A percentile compares a stretch with the other conserved stretches of the same genome.
Conservation (phyloP, 2,329 filamentous ascomycete species). For the Trichophyton rubrum region DNA sequence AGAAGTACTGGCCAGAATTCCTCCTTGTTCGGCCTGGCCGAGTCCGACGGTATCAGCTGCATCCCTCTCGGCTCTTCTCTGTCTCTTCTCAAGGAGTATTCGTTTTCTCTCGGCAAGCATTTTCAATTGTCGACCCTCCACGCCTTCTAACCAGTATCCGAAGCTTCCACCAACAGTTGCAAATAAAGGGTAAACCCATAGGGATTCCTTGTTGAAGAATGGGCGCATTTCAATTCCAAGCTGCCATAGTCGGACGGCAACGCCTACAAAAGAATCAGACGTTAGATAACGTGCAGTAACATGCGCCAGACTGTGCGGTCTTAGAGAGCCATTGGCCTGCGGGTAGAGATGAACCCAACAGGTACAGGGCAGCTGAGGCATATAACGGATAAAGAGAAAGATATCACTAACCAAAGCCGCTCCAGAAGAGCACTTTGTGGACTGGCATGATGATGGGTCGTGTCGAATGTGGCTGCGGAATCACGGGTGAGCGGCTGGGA, state of each 20-base stretch:
- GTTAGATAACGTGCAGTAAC: slow-evolving; percentile 5
- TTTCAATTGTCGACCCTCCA: slow-evolving; percentile 69
- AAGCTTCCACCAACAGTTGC: slow-evolving; percentile 76
- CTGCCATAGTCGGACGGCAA: slow-evolving; percentile 88
- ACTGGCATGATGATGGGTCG: slow-evolving; percentile 32
- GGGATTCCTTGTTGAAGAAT: slow-evolving; percentile 68
- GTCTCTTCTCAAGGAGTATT: slow-evolving; percentile 75
- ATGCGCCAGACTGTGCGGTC: too few species aligned
- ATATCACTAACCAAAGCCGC: slow-evolving; percentile 59
- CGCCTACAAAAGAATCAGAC: slow-evolving; percentile 44
- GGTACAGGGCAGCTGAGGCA: background rate
- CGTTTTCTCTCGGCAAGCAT: slow-evolving; percentile 69
- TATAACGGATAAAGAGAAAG: background rate
- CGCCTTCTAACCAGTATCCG: slow-evolving; percentile 91
- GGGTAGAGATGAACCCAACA: background rate
- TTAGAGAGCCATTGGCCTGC: background rate
- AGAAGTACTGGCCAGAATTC: slow-evolving; percentile 26
- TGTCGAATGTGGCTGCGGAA: slow-evolving; percentile 14
- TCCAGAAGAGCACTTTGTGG: slow-evolving; percentile 42
- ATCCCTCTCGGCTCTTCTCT: slow-evolving; percentile 58
- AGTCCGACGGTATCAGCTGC: slow-evolving; percentile 20
- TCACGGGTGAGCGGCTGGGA: slow-evolving; percentile 3
- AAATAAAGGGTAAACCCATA: slow-evolving; percentile 89
- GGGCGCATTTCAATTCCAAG: slow-evolving; percentile 97
- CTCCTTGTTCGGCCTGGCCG: slow-evolving; percentile 24